Evolutionary conservation across 169 alveolate genomes (phyloP).

Genomic region (Miamiensis avidus): DNA sequence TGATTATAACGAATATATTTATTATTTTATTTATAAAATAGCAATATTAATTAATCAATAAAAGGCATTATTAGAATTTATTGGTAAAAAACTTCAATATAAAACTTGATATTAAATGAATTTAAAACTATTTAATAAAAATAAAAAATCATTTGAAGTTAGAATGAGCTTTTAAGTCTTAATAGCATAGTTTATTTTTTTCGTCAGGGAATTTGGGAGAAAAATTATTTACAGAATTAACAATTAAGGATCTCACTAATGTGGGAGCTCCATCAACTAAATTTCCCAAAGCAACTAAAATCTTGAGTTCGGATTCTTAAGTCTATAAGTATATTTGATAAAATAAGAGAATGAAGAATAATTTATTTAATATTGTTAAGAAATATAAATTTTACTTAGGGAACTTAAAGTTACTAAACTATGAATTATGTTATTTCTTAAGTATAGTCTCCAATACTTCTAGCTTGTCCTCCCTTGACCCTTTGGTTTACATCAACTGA

Average conservation of each 20-base stretch:
- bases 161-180: neutral
- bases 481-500: neutral
- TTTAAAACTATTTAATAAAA: too few relatives aligned
- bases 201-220: neutral
- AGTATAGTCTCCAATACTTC: neutral
- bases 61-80: too few relatives aligned
- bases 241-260: neutral
- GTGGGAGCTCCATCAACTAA: neutral
- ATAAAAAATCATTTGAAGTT: neutral
- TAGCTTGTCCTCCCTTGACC: neutral
- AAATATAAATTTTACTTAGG: too few relatives aligned
- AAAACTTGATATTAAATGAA: neutral
- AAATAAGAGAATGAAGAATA: neutral
- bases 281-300: neutral
- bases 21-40: too few relatives aligned
- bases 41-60: too few relatives aligned
- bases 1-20: too few relatives aligned
- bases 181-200: neutral
- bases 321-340: neutral
- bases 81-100: neutral
- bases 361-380: too few relatives aligned
- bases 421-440: neutral
- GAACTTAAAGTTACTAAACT: neutral
- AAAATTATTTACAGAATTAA: neutral
- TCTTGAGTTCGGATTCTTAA: neutral